Conservation (phyloP, 225 moss, liverwort and hornwort species). For the Marchantia paleacea region DNA sequence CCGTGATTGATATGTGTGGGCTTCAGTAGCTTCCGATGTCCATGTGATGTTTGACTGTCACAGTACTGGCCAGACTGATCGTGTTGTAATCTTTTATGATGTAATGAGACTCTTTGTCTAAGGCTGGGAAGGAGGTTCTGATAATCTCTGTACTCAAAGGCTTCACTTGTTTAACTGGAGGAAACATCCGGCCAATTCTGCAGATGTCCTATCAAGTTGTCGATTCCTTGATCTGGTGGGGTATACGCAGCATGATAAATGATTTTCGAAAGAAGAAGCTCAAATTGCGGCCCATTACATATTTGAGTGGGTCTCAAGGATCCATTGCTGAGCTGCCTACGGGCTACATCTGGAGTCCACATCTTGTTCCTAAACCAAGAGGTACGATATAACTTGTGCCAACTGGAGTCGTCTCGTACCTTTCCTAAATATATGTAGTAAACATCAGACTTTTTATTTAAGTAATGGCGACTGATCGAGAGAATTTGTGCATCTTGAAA, state of each 20-base stretch:
- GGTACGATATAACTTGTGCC: conserved; percentile 36
- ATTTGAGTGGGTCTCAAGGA: conserved; percentile 89
- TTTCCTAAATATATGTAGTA: too few species aligned
- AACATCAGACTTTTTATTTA: too few species aligned
- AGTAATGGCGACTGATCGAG: too few species aligned
- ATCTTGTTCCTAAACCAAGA: conserved; percentile 89
- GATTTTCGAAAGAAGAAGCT: conserved; percentile 88
- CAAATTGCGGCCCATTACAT: conserved; percentile 79
- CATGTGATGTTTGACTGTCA: too few species aligned
- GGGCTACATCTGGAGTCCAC: conserved; percentile 97
- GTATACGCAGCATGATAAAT: conserved; percentile 91
- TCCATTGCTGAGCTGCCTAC: conserved; percentile 77
- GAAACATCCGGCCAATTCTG: conserved; percentile 5
- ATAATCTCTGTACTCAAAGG: not conserved
- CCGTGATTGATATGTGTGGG: too few species aligned
- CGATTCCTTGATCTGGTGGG: conserved; percentile 91
- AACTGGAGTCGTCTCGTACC: too few species aligned
- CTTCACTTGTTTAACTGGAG: not conserved
- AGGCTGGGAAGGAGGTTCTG: not conserved
- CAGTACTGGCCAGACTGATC: not conserved
- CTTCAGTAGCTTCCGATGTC: not conserved
- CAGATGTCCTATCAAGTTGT: conserved; percentile 99
- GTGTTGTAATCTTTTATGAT: not conserved
- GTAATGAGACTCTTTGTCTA: not conserved
- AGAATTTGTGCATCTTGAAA: too few species aligned